Evolutionary conservation across 2,329 filamentous ascomycete genomes (phyloP), one percentile per base, ranked within the genome.

Genomic region (Teratosphaeria nubilosa): DNA sequence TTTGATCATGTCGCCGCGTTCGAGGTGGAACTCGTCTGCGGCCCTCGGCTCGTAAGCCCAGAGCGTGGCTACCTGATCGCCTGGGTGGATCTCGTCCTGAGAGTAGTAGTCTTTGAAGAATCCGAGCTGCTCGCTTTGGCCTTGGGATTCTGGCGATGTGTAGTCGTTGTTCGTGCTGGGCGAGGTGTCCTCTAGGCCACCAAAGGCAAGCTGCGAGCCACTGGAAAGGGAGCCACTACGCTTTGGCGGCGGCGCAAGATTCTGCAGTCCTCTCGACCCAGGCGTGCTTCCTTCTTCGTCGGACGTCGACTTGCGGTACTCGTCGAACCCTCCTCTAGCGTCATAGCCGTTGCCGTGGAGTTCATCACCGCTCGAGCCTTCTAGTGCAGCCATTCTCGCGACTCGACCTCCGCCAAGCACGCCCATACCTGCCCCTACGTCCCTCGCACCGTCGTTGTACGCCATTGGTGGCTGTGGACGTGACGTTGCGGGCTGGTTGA

Each of bases 41-140:
- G 94, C 94, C 34, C 94, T 88, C 34, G 94, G 92, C 67, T 96
- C 90, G 73, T 99, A 99, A 1, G 94, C 92, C 94, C 94, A 99
- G 14, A 99, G 81, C 2, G 91, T 90, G 14, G 94, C 84, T 50
- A 99, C 92, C 59, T 87, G 87, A 68, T 97, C 91, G 58, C 89
- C 87, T 0, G 92, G 88, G 67, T 92, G 90, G 59, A 99, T 96
- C 67, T 97, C 91, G 67, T 97, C 94, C 66, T 92, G 87, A 1
- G 92, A 97, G 71, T 99, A 99, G 74, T 99, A 99, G 73, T 99
- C 94, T 71, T 96, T 96, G 83, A 99, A 99, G 70, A 91, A 96
- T 3, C 89, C 86, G 56, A 99, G 77, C 72, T 97, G 94, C 74
- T 99, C 94, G 0, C 92, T 97, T 71, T 96, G 91, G 60, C 92